Conservation (phyloP, 495 filamentous ascomycete species). For the Monascus purpureus region DNA sequence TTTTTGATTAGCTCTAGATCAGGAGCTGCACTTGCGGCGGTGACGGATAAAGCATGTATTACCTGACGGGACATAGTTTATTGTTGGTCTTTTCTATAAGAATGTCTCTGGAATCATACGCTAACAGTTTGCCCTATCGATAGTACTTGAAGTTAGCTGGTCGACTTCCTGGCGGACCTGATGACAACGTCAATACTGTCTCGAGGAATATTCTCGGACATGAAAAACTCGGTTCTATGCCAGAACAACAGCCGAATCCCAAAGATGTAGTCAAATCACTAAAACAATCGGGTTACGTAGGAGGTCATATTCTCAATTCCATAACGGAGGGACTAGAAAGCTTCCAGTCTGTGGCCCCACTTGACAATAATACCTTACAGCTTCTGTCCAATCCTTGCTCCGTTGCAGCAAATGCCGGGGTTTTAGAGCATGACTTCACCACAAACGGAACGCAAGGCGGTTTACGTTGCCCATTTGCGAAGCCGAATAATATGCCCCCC, state of each 20-base stretch:
- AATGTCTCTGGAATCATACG: too few species aligned
- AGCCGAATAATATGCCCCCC: constrained; percentile 14
- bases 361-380: constrained; percentile 11
- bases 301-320: constrained; percentile 21
- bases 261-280: constrained; percentile 33
- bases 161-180: constrained; percentile 15
- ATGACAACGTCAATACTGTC: constrained; percentile 19
- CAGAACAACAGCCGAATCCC: constrained; percentile 19
- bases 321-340: constrained; percentile 28
- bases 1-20: constrained; percentile 45
- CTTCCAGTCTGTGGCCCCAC: constrained; percentile 22
- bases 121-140: not conserved
- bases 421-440: constrained; percentile 33
- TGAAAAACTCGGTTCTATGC: constrained; percentile 4
- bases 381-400: constrained; percentile 23
- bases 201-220: constrained; percentile 12
- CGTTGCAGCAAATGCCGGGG: constrained; percentile 23
- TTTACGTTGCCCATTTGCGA: constrained; percentile 33
- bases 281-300: constrained; percentile 29
- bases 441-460: constrained; percentile 29
- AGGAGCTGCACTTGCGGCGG: constrained; percentile 32
- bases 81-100: constrained; percentile 3
- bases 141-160: constrained; percentile 18
- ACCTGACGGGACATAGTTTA: constrained; percentile 28
- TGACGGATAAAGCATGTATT: constrained; percentile 42